phyloP scores from a whole-genome alignment of 768 basidiomycete genomes.

The Amanita rimosa region DNA sequence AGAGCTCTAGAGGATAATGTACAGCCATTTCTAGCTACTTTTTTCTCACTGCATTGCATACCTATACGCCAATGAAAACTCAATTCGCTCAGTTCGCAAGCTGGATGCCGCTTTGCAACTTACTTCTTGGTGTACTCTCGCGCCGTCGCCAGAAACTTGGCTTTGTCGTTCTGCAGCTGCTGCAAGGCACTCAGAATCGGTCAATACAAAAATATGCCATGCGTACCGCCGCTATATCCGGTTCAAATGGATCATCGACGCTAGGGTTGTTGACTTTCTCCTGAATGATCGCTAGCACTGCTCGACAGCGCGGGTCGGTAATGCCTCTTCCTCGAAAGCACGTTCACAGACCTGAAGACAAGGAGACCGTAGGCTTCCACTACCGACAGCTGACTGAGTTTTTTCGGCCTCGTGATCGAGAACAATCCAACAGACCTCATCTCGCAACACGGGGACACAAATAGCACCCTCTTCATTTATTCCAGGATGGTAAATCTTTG shows the following conservation, averaged over 20 bases:
- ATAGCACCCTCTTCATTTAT: conserved; percentile 85
- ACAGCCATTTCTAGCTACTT: neutral
- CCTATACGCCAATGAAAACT: conserved; percentile 9
- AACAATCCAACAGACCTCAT: conserved; percentile 45
- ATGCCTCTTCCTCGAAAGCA: neutral
- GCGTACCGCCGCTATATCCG: conserved; percentile 74
- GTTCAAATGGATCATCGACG: conserved; percentile 81
- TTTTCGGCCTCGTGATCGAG: neutral
- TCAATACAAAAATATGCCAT: neutral
- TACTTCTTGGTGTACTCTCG: conserved; percentile 83
- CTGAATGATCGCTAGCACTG: conserved; percentile 61
- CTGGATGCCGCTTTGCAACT: conserved; percentile 11
- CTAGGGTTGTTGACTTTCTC: conserved; percentile 86
- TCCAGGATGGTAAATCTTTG: conserved; percentile 85
- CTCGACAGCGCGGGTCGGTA: conserved; percentile 17
- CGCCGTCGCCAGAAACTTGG: conserved; percentile 66
- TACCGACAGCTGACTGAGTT: conserved; percentile 19
- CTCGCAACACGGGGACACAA: conserved; percentile 74
- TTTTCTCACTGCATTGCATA: conserved; percentile 16
- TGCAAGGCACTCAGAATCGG: conserved; percentile 14
- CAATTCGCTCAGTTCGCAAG: conserved; percentile 4
- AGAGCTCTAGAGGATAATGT: neutral
- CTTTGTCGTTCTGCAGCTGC: conserved; percentile 68
- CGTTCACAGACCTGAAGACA: conserved; percentile 46
- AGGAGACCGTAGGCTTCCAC: conserved; percentile 80